Conservation (phyloP, 768 basidiomycete species). For the Tulasnella sp. region DNA sequence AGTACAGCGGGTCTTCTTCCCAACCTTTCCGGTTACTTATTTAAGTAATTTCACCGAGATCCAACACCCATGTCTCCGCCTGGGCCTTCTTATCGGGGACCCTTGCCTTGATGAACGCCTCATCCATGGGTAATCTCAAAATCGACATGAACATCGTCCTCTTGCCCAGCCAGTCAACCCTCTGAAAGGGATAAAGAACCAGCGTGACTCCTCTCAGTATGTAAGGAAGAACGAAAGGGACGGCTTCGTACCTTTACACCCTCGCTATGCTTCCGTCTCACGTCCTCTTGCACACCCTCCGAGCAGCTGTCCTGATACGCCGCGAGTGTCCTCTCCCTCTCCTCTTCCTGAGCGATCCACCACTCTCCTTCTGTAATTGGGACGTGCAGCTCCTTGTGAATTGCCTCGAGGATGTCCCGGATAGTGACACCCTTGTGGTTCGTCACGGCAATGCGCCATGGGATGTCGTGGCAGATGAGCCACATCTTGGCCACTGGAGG, state of each 20-base stretch:
- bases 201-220: no score
- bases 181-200: background rate
- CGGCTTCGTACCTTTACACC: slow-evolving; percentile 6
- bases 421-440: slow-evolving; percentile 13
- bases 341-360: slow-evolving; percentile 17
- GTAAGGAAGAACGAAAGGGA: no score
- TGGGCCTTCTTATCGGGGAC: slow-evolving; percentile 8
- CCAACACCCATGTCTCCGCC: slow-evolving; percentile 11
- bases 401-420: slow-evolving; percentile 3
- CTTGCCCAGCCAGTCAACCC: slow-evolving; percentile 14
- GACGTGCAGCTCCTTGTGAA: slow-evolving; percentile 2
- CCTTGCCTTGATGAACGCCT: slow-evolving; percentile 12
- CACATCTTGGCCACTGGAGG: slow-evolving; percentile 4
- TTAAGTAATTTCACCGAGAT: background rate
- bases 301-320: slow-evolving; percentile 6
- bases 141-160: slow-evolving; percentile 12
- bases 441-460: slow-evolving; percentile 7
- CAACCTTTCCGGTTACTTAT: no score
- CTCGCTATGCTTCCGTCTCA: slow-evolving; percentile 6
- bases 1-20: no score
- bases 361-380: slow-evolving; percentile 12
- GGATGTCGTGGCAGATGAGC: slow-evolving; percentile 7
- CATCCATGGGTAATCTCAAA: slow-evolving; percentile 1
- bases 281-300: background rate
- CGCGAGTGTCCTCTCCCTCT: background rate